Evolutionary conservation across 2,329 filamentous ascomycete genomes (phyloP), one percentile per base, ranked within the genome.

Genomic region (Beauveria brongniartii): DNA sequence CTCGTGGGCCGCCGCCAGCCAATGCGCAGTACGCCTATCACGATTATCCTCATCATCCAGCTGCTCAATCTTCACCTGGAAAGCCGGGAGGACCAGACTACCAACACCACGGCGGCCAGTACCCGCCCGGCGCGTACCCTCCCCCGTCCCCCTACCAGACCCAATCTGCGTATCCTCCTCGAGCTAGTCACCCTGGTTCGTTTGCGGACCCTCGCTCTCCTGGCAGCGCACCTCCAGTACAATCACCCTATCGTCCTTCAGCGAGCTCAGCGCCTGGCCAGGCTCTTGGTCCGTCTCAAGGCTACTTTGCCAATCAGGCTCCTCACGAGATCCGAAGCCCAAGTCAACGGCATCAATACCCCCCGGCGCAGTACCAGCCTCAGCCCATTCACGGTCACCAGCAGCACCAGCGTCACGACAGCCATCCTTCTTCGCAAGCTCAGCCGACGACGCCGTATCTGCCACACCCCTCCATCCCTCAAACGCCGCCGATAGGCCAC

Each of bases 181-280:
- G 72, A 56, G 73, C 71, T 63, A 74, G 73, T 63, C 78, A 72
- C 63, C 78, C 76, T 57, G 70, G 71, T 51, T 66, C 77, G 47
- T 77, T 72, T 61, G 71, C 77, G 67, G 80, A 84, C 67, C 65
- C 74, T 62, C 78, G 81, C 61, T 84, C 82, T 16, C 82, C 82
- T 20, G 75, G 76, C 66, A 73, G 75, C 61, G 73, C 78, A 22
- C 74, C 71, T 55, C 72, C 69, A 48, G 73, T 73, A 3, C 77
- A 75, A 5, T 80, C 79, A 3, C 76, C 81, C 2, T 82, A 82
- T 65, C 77, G 80, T 58, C 76, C 78, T 28, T 79, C 79, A 10
- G 77, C 79, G 24, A 77, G 75, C 4, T 77, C 79, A 24, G 69
- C 69, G 4, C 61, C 67, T 43, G 67, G 64, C 37, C 76, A 79